Base-by-base conservation (phyloP, 164 flowering plant genomes). In the Annona squamosa region DNA sequence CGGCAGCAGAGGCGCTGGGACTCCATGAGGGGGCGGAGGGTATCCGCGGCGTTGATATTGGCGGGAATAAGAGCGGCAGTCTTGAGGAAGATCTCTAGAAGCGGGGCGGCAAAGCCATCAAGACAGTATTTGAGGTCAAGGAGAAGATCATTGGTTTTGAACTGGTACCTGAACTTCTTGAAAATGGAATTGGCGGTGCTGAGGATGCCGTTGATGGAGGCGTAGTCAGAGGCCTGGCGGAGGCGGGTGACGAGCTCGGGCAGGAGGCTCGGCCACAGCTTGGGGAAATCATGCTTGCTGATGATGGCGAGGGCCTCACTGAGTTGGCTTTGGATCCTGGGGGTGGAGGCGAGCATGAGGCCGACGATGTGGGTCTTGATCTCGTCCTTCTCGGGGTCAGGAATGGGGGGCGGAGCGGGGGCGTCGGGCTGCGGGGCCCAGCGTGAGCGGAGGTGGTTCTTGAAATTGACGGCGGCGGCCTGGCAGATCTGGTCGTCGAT, bases 391-490 rank as follows among this genome's bases (percentile, higher is more conserved):
- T 90, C 99, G 1, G 81, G 16, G 7, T 85, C 88, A 1, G 83
- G 46, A 48, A 93, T 86, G 86, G 86, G 10, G 81, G 69, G 71
- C 18, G 73, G 61, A 66, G 63, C 5, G 13, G 74, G 43, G 19
- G 62, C 65, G 17, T 73, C 44, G 13, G 61, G 26, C 26, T 66
- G 71, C 0, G 89, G 84, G 0, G 82, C 76, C 99, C 99, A 95
- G 0, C 88, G 91, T 10, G 74, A 57, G 17, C 86, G 84, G 43
- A 95, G 87, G 71, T 93, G 94, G 77, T 95, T 95, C 72, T 95
- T 93, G 83, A 95, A 95, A 84, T 84, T 83, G 67, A 95, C 97
- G 26, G 97, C 91, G 17, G 99, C 99, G 12, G 97, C 86, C 6
- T 85, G 92, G 48, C 93, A 92, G 87, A 88, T 87, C 84, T 82